A percentile compares a stretch with the other conserved stretches of the same genome.
Conservation (phyloP, 2,329 filamentous ascomycete species). For the Aureobasidium vineae region DNA sequence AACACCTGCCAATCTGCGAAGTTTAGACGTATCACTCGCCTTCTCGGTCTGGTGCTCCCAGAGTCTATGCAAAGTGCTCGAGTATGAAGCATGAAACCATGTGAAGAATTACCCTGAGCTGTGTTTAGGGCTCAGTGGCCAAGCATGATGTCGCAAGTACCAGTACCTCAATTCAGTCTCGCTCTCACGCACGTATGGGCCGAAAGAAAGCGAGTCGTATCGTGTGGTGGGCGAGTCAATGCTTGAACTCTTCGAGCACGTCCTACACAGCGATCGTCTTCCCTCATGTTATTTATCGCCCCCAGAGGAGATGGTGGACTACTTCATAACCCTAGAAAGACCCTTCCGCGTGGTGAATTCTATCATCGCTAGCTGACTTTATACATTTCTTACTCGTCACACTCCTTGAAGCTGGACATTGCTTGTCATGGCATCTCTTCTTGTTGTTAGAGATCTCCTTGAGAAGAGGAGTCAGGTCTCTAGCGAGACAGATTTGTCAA, state of each 20-base stretch:
- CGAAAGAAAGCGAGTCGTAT: background rate
- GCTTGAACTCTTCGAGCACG: conserved; percentile 8
- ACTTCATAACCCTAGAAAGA: background rate
- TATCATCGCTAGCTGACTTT: background rate
- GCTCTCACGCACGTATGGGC: background rate
- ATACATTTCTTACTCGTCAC: background rate
- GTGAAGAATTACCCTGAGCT: background rate
- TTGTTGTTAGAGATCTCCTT: background rate
- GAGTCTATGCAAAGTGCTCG: background rate
- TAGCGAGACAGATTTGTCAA: conserved; percentile 6
- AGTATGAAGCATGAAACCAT: background rate
- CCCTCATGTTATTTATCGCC: background rate
- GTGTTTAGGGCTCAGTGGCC: background rate
- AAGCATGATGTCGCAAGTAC: background rate
- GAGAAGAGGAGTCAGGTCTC: background rate
- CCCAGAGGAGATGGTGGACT: background rate
- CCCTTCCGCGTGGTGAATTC: background rate
- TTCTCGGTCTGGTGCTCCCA: no score
- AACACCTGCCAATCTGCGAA: background rate
- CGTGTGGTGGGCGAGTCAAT: background rate
- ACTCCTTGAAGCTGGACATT: background rate
- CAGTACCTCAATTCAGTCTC: background rate
- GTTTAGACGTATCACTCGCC: background rate
- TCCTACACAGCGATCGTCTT: background rate
- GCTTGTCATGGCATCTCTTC: conserved; percentile 10